Evolutionary conservation across 805 yeast species (phyloP).

Genomic region (Teunomyces atbi): DNA sequence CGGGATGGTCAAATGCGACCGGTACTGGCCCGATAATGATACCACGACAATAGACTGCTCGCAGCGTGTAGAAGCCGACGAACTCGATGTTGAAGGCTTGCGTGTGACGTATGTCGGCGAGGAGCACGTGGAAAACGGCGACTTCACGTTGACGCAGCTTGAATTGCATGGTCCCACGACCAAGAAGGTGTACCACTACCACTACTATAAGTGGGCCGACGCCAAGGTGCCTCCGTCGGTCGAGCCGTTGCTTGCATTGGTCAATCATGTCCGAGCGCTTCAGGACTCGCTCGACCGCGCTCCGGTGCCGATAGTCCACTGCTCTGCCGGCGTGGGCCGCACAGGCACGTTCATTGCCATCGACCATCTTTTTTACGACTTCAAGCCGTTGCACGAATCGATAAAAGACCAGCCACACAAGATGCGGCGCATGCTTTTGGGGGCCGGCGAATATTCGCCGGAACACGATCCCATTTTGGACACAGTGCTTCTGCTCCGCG

Average conservation of each 20-base stretch:
- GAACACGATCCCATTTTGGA: constrained; percentile 26
- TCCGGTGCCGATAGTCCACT: constrained; percentile 49
- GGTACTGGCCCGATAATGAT: constrained; percentile 37
- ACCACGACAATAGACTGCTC: constrained; percentile 19
- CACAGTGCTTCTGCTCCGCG: constrained; percentile 28
- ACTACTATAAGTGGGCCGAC: constrained; percentile 47
- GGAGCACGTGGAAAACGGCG: constrained; percentile 14
- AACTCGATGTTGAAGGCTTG: constrained; percentile 18
- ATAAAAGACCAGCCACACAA: too few species aligned
- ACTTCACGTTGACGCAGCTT: constrained; percentile 26
- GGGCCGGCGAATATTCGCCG: constrained; percentile 3
- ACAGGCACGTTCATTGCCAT: constrained; percentile 50
- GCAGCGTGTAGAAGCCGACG: constrained; percentile 16
- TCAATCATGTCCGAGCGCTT: constrained; percentile 17
- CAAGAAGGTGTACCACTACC: constrained; percentile 37
- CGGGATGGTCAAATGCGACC: constrained; percentile 38
- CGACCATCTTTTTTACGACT: constrained; percentile 29
- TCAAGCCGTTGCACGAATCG: neutral
- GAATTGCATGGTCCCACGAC: constrained; percentile 16
- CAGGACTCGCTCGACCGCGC: constrained; percentile 6
- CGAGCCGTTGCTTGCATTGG: constrained; percentile 24
- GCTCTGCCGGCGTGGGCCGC: constrained; percentile 97
- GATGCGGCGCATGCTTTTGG: too few species aligned
- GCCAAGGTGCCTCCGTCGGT: constrained; percentile 37
- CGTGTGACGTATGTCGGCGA: constrained; percentile 17